A percentile compares a stretch with the other conserved stretches of the same genome.
Conservation (phyloP, 345 rosid species). For the Jatropha curcas region DNA sequence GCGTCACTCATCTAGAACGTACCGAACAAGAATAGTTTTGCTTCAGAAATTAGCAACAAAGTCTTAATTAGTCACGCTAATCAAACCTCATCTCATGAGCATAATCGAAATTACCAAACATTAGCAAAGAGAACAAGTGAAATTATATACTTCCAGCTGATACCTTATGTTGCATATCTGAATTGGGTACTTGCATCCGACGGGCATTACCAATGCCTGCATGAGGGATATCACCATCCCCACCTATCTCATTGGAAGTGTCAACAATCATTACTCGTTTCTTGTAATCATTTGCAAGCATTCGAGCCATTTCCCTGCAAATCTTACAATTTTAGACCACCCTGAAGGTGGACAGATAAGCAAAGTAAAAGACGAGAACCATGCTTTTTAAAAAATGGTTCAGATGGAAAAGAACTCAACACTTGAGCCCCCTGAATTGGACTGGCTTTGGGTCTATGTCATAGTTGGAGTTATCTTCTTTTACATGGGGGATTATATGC, state of each 20-base stretch:
- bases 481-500: neutral
- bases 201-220: constrained; percentile 91
- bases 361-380: neutral
- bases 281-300: constrained; percentile 85
- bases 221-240: constrained; percentile 97
- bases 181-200: constrained; percentile 91
- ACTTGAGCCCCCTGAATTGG: neutral
- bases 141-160: constrained; percentile 11
- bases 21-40: neutral
- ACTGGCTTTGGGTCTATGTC: neutral
- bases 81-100: constrained; percentile 9
- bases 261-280: constrained; percentile 95
- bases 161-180: constrained; percentile 88
- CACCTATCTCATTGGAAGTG: constrained; percentile 95
- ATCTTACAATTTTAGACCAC: constrained; percentile 12
- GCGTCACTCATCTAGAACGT: neutral
- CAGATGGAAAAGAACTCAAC: neutral
- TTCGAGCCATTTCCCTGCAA: constrained; percentile 83
- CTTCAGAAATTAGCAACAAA: neutral
- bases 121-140: constrained; percentile 12
- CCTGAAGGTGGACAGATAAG: neutral
- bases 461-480: too few relatives aligned
- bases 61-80: neutral
- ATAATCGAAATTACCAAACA: neutral
- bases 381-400: neutral